phyloP scores from a whole-genome alignment of 2,329 filamentous ascomycete genomes.

The Metarhizium humberi region DNA sequence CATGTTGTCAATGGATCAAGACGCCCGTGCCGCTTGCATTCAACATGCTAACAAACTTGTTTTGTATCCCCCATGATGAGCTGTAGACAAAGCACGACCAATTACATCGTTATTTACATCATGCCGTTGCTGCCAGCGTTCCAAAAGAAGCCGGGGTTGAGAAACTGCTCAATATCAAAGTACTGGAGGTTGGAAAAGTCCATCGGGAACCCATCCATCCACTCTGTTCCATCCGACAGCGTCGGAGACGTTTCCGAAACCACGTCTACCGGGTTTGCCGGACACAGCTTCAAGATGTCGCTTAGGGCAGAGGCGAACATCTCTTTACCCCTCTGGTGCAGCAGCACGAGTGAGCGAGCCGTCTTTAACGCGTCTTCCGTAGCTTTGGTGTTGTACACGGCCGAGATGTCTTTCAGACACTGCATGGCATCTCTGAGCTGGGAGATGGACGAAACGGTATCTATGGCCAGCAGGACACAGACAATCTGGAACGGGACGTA shows the following conservation, averaged over 20 bases:
- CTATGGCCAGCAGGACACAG: constrained; percentile 45
- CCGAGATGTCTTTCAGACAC: constrained; percentile 30
- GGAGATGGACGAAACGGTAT: constrained; percentile 37
- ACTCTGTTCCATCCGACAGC: constrained; percentile 7
- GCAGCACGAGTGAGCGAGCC: constrained; percentile 40
- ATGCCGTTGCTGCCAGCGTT: neutral
- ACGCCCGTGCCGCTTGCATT: too few relatives aligned
- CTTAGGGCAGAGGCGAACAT: constrained; percentile 28
- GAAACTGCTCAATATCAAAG: constrained; percentile 32
- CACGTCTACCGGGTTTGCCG: constrained; percentile 12
- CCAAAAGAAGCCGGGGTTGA: constrained; percentile 9
- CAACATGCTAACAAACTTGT: too few relatives aligned
- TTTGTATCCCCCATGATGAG: too few relatives aligned
- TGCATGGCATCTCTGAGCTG: constrained; percentile 42
- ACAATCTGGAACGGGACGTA: constrained; percentile 52
- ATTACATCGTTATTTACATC: neutral
- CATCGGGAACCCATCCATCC: constrained; percentile 32
- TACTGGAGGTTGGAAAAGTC: constrained; percentile 34
- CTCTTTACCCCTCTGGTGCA: constrained; percentile 42
- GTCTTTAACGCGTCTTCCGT: constrained; percentile 45
- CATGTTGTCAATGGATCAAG: neutral
- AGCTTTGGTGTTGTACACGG: constrained; percentile 34
- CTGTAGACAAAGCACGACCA: too few relatives aligned
- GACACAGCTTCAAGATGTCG: constrained; percentile 27
- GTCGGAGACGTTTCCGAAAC: neutral